Base-by-base conservation (phyloP, 495 filamentous ascomycete genomes). In the Xylona heveae region DNA sequence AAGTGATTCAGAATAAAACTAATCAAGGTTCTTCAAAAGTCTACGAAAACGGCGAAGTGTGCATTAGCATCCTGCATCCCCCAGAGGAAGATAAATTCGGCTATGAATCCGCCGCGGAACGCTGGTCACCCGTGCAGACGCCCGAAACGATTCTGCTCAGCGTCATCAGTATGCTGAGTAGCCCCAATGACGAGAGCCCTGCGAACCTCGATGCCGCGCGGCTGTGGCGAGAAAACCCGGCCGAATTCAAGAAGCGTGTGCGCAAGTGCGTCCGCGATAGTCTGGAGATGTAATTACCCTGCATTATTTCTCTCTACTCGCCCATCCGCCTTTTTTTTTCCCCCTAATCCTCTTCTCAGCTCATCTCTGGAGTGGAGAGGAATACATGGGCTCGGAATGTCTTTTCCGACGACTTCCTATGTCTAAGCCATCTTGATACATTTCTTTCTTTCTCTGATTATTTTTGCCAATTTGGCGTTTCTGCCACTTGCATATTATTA, bases 41-140 rank as follows among this genome's bases (percentile, higher is more conserved):
- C 51, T 97, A 94, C 60, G 59, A 68, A 6, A 68, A 64, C 50
- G 88, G 88, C 45, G 72, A 79, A 29, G 82, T 97, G 37, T 97
- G 88, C 61, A 95, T 97, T 47, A 88, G 78, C 21, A 95, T 97
- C 57, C 62, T 97, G 15, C 90, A 97, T 54, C 80, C 84, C 1
- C 90, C 90, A 1, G 83, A 84, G 57, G 83, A 94, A 46, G 88
- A 97, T 48, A 77, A 82, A 44, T 93, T 79, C 53, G 85, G 88
- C 16, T 97, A 97, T 52, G 90, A 95, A 50, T 64, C 65, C 8
- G 82, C 80, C n/a, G 60, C 70, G 19, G 88, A 97, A 60, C 68
- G 88, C 28, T 97, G 88, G 88, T 79, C 68, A 15, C 88, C 88
- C n/a, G 88, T 95, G 1, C 88, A 95, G 51, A 85, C 78, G 1